These are phyloP conservation scores for Rhodotorula toruloides DNA, from an alignment of 768 basidiomycete species.

Conservation along the genomic window DNA sequence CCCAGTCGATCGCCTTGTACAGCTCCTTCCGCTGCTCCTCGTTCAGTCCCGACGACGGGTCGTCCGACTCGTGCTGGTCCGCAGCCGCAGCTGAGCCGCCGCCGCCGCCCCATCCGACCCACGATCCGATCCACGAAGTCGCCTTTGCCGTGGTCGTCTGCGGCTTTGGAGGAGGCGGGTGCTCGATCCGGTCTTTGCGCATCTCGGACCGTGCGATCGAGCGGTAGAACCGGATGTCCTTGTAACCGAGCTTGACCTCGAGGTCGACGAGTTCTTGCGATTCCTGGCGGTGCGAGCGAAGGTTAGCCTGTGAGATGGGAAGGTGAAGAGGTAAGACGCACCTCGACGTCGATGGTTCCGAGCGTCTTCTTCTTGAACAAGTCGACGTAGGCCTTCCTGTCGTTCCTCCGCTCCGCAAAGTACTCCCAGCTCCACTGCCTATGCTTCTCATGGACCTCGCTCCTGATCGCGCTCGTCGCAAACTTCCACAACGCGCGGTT, in stretches of 20 bases:
- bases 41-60: constrained; percentile 57
- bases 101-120: constrained; percentile 58
- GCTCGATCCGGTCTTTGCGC: constrained; percentile 74
- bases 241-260: constrained; percentile 79
- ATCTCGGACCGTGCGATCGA: constrained; percentile 85
- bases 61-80: constrained; percentile 21
- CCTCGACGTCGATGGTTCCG: constrained; percentile 56
- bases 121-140: constrained; percentile 57
- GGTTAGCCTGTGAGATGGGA: constrained; percentile 41
- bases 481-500: constrained; percentile 69
- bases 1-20: constrained; percentile 84
- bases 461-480: constrained; percentile 70
- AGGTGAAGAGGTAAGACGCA: constrained; percentile 44
- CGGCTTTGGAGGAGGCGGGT: constrained; percentile 65
- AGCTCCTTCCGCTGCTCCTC: constrained; percentile 85
- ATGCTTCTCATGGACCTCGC: constrained; percentile 74
- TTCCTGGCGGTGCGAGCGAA: constrained; percentile 9
- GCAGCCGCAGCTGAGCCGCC: constrained; percentile 32
- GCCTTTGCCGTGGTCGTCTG: constrained; percentile 45
- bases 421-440: constrained; percentile 87
- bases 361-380: constrained; percentile 70
- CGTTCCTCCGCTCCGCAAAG: constrained; percentile 80
- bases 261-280: constrained; percentile 54
- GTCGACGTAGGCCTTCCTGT: constrained; percentile 74
- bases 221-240: constrained; percentile 94